Evolutionary conservation across 2,329 filamentous ascomycete species (phyloP).

Genomic region (Aspergillus tamarii): DNA sequence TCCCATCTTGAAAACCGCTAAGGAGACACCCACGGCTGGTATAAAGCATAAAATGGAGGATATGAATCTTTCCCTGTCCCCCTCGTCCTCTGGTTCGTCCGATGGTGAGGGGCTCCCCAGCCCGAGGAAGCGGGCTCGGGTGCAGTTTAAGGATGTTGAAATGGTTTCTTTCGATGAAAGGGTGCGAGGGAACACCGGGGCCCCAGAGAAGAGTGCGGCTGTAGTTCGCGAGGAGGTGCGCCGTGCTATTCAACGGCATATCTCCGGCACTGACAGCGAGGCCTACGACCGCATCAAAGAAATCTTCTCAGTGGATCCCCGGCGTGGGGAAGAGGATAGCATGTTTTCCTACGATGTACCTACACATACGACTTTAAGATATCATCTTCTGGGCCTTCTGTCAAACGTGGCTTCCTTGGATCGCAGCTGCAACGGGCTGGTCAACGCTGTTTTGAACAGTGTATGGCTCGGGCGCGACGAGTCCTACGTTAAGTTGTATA

Average conservation of each 20-base stretch:
- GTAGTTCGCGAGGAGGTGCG: conserved; percentile 65
- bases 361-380: conserved; percentile 55
- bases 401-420: conserved; percentile 60
- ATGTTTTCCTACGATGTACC: conserved; percentile 49
- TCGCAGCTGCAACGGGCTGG: conserved; percentile 60
- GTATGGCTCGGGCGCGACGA: conserved; percentile 66
- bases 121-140: conserved; percentile 46
- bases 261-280: conserved; percentile 55
- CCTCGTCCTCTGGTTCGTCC: conserved; percentile 34
- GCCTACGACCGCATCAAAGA: conserved; percentile 60
- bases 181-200: conserved; percentile 25
- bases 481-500: conserved; percentile 60
- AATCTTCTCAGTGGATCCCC: conserved; percentile 54
- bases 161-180: conserved; percentile 29
- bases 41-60: conserved; percentile 45
- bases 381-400: conserved; percentile 62
- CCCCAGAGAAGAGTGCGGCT: conserved; percentile 56
- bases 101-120: conserved; percentile 32
- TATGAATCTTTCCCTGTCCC: conserved; percentile 37
- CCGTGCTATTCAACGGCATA: conserved; percentile 58
- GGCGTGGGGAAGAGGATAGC: conserved; percentile 39
- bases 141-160: conserved; percentile 52
- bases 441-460: conserved; percentile 60
- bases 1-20: conserved; percentile 43
- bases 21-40: conserved; percentile 24